A percentile compares a stretch with the other conserved stretches of the same genome.
Evolutionary conservation across 2,329 filamentous ascomycete genomes (phyloP).

Genomic region (Endoconidiophora polonica): DNA sequence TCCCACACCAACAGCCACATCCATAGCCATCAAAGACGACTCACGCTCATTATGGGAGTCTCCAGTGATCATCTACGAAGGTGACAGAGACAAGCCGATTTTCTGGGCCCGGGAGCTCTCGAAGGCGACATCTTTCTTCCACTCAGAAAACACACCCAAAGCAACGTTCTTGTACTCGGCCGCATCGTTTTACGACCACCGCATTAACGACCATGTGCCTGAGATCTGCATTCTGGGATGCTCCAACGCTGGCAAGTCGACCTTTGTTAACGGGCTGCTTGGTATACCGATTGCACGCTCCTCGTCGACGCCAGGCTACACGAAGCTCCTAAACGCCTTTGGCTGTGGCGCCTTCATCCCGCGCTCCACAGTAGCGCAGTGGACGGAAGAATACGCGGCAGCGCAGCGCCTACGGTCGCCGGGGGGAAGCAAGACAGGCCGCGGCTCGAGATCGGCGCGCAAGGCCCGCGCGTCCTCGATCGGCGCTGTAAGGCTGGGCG

Average conservation of each 20-base stretch:
- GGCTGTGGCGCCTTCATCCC: constrained; percentile 29
- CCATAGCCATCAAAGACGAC: neutral
- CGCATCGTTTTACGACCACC: constrained; percentile 30
- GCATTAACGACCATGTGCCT: constrained; percentile 33
- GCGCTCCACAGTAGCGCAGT: constrained; percentile 5
- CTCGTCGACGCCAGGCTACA: constrained; percentile 34
- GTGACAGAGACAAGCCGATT: neutral
- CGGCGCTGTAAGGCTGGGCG: constrained; percentile 13
- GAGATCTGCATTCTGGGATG: constrained; percentile 68
- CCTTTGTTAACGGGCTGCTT: constrained; percentile 68
- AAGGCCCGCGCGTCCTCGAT: neutral
- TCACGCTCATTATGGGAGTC: constrained; percentile 6
- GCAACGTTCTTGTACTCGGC: constrained; percentile 33
- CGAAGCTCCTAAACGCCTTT: constrained; percentile 38
- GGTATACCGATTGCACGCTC: constrained; percentile 33
- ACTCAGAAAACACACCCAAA: constrained; percentile 11
- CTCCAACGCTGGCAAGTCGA: constrained; percentile 80
- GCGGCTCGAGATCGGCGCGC: constrained; percentile 18
- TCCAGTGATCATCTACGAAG: constrained; percentile 5
- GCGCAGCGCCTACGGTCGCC: neutral
- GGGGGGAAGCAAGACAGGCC: constrained; percentile 9
- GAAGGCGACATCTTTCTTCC: constrained; percentile 8
- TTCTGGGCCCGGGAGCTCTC: constrained; percentile 2
- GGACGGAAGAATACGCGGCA: neutral
- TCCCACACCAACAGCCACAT: neutral